These are phyloP conservation scores for Chaetomiaceae sp. DNA, from an alignment of 2,329 filamentous ascomycete genomes.

Conservation along the genomic window DNA sequence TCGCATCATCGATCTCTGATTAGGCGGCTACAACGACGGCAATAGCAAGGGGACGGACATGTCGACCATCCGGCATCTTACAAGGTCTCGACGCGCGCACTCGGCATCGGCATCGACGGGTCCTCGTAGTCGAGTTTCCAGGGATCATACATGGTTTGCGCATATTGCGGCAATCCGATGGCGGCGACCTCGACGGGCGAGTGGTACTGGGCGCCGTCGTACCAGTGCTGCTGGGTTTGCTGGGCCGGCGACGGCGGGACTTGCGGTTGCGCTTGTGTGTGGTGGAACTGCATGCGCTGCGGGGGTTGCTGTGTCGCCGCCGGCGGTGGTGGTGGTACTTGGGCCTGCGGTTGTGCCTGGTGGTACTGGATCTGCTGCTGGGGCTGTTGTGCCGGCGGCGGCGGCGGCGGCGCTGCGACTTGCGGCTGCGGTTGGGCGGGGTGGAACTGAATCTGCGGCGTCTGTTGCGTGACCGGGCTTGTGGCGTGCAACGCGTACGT, in stretches of 20 bases:
- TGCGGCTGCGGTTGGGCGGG: not conserved
- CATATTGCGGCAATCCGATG: slow-evolving; percentile 50
- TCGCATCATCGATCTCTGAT: too few relatives aligned
- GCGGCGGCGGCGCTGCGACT: not conserved
- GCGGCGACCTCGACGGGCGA: slow-evolving; percentile 53
- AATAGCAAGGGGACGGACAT: not conserved
- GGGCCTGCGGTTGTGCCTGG: slow-evolving; percentile 33
- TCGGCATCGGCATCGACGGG: slow-evolving; percentile 55
- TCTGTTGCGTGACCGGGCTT: slow-evolving; percentile 44
- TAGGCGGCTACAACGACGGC: too few relatives aligned
- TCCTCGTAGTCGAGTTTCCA: slow-evolving; percentile 60
- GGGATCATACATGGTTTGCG: slow-evolving; percentile 48
- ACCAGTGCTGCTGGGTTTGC: slow-evolving; percentile 44
- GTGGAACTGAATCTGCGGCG: slow-evolving; percentile 35
- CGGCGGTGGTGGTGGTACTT: slow-evolving; percentile 32
- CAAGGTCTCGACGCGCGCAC: slow-evolving; percentile 53
- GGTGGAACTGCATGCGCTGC: not conserved
- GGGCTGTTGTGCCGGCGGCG: slow-evolving; percentile 32
- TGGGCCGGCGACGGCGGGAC: slow-evolving; percentile 35
- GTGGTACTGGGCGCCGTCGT: slow-evolving; percentile 48
- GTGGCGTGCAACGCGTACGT: slow-evolving; percentile 46
- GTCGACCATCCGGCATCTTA: slow-evolving; percentile 31
- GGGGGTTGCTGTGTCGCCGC: slow-evolving; percentile 27
- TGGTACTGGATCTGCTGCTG: slow-evolving; percentile 32
- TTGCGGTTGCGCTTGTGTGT: slow-evolving; percentile 27